Base-by-base conservation (phyloP, 805 yeast species). In the Yamadazyma akitaensis region DNA sequence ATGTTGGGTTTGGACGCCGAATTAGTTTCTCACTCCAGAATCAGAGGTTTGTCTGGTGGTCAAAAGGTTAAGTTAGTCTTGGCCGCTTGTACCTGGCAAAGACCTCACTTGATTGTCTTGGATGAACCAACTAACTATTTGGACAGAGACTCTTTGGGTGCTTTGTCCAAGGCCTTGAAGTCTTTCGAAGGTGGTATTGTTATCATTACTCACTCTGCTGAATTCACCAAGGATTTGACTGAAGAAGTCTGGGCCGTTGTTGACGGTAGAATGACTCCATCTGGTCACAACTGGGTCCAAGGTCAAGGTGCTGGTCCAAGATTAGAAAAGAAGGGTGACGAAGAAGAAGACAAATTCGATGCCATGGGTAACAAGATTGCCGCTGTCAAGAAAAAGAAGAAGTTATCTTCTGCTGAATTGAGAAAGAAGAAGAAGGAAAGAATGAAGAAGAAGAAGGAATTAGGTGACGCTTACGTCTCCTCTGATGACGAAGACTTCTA, bases 361-460 rank as follows among this genome's bases (percentile, higher is more conserved):
- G 99, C 98, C 68, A 89, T 94, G 95, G 99, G 99, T 82, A 94
- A 94, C 96, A 94, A 94, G 95, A 84, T 94, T 76, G 91, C 89
- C 67, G 78, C 87, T 72, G 88, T 80, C 73, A 88, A 90, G 87
- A 94, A 94, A 95, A 91, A 87, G 85, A 81, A 82, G 76, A 94
- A 94, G 88, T 82, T 94, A 70, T 88, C 97, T 61, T 90, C 98
- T 72, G 97, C 99, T 60, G 99, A 94, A 78, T 81, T 92, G 75
- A 89, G 99, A 85, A 94, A 94, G 97, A 94, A 94, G 97, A 94
- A 94, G 97, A 94, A 94, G 96, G 99, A 94, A 81, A 90, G 99
- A 85, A 91, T 94, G 98, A 89, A 87, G 87, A 94, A 92, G 96
- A 94, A 92, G 97, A 94, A 94, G 96, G 96, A 86, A 76, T 76